Conservation (phyloP, 371 early-diverging fungal genomes). For the Saksenaea oblongispora region DNA sequence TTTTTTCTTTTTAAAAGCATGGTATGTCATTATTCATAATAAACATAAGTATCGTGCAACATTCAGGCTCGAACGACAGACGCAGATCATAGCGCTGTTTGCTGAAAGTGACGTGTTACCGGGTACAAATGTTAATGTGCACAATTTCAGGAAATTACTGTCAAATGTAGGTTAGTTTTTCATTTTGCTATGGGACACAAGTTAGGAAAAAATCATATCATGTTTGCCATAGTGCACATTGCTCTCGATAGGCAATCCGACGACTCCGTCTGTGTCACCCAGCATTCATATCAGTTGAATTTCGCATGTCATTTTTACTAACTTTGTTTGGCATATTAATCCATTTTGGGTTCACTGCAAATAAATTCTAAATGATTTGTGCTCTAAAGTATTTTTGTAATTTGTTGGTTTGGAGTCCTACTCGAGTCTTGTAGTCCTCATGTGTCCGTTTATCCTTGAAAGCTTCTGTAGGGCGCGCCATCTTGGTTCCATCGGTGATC, state of each 20-base stretch:
- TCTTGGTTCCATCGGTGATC: slow-evolving; percentile 40
- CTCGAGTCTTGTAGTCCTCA: slow-evolving; percentile 69
- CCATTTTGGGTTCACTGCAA: not conserved
- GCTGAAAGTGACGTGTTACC: not conserved
- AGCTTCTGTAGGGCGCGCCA: slow-evolving; percentile 35
- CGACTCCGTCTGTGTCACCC: not conserved
- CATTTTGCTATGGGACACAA: not conserved
- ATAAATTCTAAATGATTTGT: slow-evolving; percentile 65
- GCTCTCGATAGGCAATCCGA: not conserved
- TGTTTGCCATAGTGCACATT: not conserved
- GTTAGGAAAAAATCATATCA: not conserved
- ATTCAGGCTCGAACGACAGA: not conserved
- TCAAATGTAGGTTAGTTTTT: not conserved
- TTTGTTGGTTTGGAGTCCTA: slow-evolving; percentile 83
- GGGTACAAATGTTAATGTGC: not conserved
- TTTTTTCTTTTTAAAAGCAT: not conserved
- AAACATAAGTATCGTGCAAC: not conserved
- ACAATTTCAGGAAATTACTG: not conserved
- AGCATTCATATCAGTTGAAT: not conserved
- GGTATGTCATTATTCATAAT: not conserved
- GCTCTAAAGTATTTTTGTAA: slow-evolving; percentile 84
- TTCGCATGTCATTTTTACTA: not conserved
- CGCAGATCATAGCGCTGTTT: not conserved
- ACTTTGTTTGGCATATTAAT: not conserved
- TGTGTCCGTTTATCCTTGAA: slow-evolving; percentile 60